phyloP scores from a whole-genome alignment of 495 filamentous ascomycete genomes.

The Hypoxylon cercidicola region DNA sequence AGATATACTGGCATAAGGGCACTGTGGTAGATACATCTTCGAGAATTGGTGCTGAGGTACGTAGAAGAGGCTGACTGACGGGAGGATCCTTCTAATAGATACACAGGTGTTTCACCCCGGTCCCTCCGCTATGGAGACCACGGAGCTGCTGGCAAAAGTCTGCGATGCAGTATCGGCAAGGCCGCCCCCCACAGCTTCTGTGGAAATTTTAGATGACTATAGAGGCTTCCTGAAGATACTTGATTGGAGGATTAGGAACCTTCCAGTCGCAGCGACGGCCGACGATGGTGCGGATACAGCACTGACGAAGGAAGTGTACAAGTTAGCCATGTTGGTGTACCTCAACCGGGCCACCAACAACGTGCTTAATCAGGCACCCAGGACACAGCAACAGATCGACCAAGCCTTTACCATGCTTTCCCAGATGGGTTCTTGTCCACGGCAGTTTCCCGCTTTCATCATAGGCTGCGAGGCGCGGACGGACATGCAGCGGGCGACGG shows the following conservation, averaged over 20 bases:
- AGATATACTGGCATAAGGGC: conserved; percentile 45
- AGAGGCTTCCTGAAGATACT: conserved; percentile 36
- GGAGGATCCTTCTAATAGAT: not conserved
- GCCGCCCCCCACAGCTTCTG: not conserved
- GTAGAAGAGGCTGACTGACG: not conserved
- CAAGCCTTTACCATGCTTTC: conserved; percentile 35
- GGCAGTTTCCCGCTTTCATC: conserved; percentile 51
- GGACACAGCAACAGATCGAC: conserved; percentile 38
- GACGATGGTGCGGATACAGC: conserved; percentile 5
- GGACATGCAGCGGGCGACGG: conserved; percentile 47
- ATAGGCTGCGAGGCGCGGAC: conserved; percentile 51
- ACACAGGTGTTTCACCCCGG: not conserved
- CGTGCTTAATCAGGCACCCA: conserved; percentile 29
- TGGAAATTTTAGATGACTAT: conserved; percentile 16
- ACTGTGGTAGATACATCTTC: not conserved
- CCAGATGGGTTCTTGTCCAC: conserved; percentile 41
- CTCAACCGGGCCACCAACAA: conserved; percentile 42
- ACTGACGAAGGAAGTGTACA: conserved; percentile 43
- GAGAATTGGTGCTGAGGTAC: not conserved
- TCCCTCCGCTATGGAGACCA: conserved; percentile 1
- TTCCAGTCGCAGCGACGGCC: not conserved
- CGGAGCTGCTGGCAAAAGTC: conserved; percentile 27
- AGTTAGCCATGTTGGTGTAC: conserved; percentile 47
- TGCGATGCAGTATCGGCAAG: conserved; percentile 4
- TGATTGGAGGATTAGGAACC: conserved; percentile 36